These are phyloP conservation scores for Suillus clintonianus DNA, from an alignment of 768 basidiomycete species.

Conservation along the genomic window DNA sequence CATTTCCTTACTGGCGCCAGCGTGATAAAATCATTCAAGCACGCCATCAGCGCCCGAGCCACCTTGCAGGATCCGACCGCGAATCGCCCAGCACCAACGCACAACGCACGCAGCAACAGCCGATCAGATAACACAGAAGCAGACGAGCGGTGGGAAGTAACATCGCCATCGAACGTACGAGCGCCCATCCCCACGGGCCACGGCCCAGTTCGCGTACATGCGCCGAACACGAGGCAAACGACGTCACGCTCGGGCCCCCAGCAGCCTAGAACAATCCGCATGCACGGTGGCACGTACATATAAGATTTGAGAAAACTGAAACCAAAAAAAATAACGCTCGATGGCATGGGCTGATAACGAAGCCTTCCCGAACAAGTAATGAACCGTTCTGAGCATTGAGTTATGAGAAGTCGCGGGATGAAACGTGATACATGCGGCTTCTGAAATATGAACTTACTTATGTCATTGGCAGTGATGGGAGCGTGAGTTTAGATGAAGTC, in stretches of 20 bases:
- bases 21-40: not conserved
- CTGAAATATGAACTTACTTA: not conserved
- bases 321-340: not conserved
- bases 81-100: not conserved
- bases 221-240: slow-evolving; percentile 5
- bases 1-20: not conserved
- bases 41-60: not conserved
- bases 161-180: not conserved
- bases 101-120: too few relatives aligned
- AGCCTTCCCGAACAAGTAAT: not conserved
- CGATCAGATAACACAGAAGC: slow-evolving; percentile 4
- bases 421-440: not conserved
- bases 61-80: not conserved
- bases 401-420: not conserved
- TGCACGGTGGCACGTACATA: not conserved
- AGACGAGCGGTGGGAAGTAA: not conserved
- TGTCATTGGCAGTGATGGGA: not conserved
- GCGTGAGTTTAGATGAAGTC: slow-evolving; percentile 2
- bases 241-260: not conserved
- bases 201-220: slow-evolving; percentile 1
- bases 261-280: not conserved
- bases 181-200: slow-evolving; percentile 1
- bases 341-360: slow-evolving; percentile 3
- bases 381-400: not conserved
- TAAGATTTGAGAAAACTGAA: not conserved